Conservation (phyloP, 1,284 basidiomycete genomes). For the Caloboletus firmus region DNA sequence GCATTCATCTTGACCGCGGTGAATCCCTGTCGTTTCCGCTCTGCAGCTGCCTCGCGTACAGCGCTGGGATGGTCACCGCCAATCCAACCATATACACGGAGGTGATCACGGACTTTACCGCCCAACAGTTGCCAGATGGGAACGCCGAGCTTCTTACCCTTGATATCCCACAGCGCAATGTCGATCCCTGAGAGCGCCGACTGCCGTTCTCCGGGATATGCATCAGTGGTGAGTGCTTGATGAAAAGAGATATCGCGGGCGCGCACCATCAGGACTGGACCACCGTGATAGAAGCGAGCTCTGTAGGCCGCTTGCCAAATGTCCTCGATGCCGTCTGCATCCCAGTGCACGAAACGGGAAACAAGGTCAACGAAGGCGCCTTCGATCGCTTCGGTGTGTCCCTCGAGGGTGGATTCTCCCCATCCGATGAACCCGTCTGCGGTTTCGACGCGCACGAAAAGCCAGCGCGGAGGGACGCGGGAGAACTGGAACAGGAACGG, state of each 20-base stretch:
- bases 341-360: slow-evolving; percentile 63
- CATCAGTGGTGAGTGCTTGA: background rate
- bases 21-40: slow-evolving; percentile 69
- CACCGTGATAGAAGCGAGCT: slow-evolving; percentile 71
- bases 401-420: slow-evolving; percentile 67
- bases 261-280: slow-evolving; percentile 67
- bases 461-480: slow-evolving; percentile 72
- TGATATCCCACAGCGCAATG: slow-evolving; percentile 71
- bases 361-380: slow-evolving; percentile 65
- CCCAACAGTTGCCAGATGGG: slow-evolving; percentile 76
- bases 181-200: slow-evolving; percentile 56
- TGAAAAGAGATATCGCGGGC: background rate
- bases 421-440: slow-evolving; percentile 69
- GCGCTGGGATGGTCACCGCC: slow-evolving; percentile 72
- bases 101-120: slow-evolving; percentile 62
- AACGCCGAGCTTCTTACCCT: slow-evolving; percentile 75
- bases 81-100: slow-evolving; percentile 69
- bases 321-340: slow-evolving; percentile 71
- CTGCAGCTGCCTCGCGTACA: slow-evolving; percentile 59
- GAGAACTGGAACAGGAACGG: slow-evolving; percentile 45
- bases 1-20: slow-evolving; percentile 81
- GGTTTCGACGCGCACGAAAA: slow-evolving; percentile 75
- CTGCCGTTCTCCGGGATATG: slow-evolving; percentile 17
- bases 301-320: slow-evolving; percentile 69
- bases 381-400: slow-evolving; percentile 77